phyloP scores from a whole-genome alignment of 768 basidiomycete genomes.

The Coprinopsis marcescibilis region DNA sequence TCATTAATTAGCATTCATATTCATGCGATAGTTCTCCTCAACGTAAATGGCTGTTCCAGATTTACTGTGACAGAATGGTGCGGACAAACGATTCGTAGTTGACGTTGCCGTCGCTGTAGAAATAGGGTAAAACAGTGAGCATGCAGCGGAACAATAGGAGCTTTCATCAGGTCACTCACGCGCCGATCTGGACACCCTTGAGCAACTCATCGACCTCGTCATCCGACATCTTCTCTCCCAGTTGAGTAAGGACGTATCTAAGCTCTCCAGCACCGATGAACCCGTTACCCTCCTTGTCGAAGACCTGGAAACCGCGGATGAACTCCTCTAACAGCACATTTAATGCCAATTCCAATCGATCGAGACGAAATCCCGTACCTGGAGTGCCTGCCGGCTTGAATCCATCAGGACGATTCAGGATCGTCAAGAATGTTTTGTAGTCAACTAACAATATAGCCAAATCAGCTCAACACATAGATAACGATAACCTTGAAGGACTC shows the following conservation, averaged over 20 bases:
- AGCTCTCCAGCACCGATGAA: slow-evolving; percentile 90
- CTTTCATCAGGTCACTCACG: slow-evolving; percentile 44
- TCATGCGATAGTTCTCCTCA: neutral
- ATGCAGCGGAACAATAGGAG: neutral
- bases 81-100: slow-evolving; percentile 97
- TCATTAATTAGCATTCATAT: neutral
- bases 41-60: neutral
- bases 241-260: slow-evolving; percentile 88
- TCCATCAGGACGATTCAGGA: slow-evolving; percentile 92
- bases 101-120: slow-evolving; percentile 83
- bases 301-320: slow-evolving; percentile 98
- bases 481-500: neutral
- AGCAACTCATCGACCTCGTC: slow-evolving; percentile 97
- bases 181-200: slow-evolving; percentile 90
- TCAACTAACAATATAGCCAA: slow-evolving; percentile 52
- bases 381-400: slow-evolving; percentile 97
- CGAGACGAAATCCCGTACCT: slow-evolving; percentile 36
- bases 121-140: neutral
- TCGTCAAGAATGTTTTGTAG: slow-evolving; percentile 85
- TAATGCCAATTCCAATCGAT: neutral
- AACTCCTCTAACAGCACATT: slow-evolving; percentile 73
- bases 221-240: slow-evolving; percentile 98
- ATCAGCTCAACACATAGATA: slow-evolving; percentile 7
- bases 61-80: slow-evolving; percentile 57
- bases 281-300: slow-evolving; percentile 93